Evolutionary conservation across 331 rosid genomes (phyloP).

Genomic region (Quercus tomentella): DNA sequence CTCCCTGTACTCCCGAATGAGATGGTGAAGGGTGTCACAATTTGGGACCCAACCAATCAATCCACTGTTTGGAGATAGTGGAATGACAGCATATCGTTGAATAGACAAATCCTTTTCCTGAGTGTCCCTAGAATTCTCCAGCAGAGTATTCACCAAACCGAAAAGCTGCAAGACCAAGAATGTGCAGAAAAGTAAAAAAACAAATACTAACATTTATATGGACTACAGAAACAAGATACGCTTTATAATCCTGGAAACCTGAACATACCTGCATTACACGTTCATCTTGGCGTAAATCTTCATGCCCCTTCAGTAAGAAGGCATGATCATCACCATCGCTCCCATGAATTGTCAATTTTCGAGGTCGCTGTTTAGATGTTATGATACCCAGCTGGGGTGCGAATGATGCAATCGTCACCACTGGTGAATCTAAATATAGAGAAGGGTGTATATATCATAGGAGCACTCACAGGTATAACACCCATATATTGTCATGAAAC

Average conservation of each 20-base stretch:
- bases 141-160: constrained; percentile 91
- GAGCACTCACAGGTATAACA: not conserved
- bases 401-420: constrained; percentile 87
- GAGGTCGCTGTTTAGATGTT: constrained; percentile 94
- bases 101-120: constrained; percentile 82
- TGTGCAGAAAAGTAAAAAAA: constrained; percentile 1
- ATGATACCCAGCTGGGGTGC: constrained; percentile 93
- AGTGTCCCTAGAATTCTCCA: constrained; percentile 82
- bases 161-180: constrained; percentile 57
- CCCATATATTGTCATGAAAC: not conserved
- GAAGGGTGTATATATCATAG: constrained; percentile 2
- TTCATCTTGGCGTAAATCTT: constrained; percentile 97
- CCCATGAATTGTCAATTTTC: constrained; percentile 93
- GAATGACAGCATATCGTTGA: constrained; percentile 84
- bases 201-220: not conserved
- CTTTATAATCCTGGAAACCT: not conserved
- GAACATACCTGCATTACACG: constrained; percentile 93
- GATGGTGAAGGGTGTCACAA: constrained; percentile 87
- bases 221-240: not conserved
- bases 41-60: constrained; percentile 97
- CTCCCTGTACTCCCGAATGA: constrained; percentile 88
- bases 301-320: constrained; percentile 96
- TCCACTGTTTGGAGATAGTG: constrained; percentile 97
- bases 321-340: constrained; percentile 95
- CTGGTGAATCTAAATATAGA: constrained; percentile 61